Percentiles rank a stretch among this genome's conserved stretches.
phyloP scores from a whole-genome alignment of 371 early-diverging fungal genomes.

The Amoeboaphelidium occidentale region DNA sequence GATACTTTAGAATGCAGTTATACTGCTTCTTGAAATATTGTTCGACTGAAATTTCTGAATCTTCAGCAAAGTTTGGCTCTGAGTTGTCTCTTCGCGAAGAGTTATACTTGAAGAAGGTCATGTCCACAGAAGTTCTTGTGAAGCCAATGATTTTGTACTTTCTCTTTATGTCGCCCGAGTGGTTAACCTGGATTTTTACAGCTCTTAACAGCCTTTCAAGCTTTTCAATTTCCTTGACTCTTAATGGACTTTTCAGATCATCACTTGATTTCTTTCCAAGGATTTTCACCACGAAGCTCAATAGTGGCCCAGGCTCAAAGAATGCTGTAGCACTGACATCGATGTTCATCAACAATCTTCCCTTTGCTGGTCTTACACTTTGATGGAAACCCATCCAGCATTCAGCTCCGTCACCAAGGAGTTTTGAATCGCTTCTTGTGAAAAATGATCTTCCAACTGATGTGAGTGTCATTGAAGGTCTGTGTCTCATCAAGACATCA shows the following conservation, averaged over 20 bases:
- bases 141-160: constrained; percentile 36
- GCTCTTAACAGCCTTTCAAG: background rate
- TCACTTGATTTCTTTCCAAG: constrained; percentile 25
- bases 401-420: constrained; percentile 45
- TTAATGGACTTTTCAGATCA: constrained; percentile 26
- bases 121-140: constrained; percentile 29
- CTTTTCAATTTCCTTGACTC: constrained; percentile 4
- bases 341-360: constrained; percentile 39
- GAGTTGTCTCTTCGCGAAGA: background rate
- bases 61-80: constrained; percentile 10
- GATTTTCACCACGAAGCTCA: constrained; percentile 28
- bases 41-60: constrained; percentile 31
- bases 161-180: constrained; percentile 36
- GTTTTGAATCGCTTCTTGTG: constrained; percentile 29
- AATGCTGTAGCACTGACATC: constrained; percentile 67
- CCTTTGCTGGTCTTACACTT: constrained; percentile 36
- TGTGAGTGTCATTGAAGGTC: constrained; percentile 33
- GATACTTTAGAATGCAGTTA: constrained; percentile 32
- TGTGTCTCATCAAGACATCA: constrained; percentile 50
- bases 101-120: constrained; percentile 30
- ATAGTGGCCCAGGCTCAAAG: constrained; percentile 37
- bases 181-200: constrained; percentile 36
- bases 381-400: constrained; percentile 78
- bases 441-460: constrained; percentile 67
- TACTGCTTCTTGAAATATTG: constrained; percentile 44